A percentile compares a stretch with the other conserved stretches of the same genome.
Evolutionary conservation across 2,329 filamentous ascomycete species (phyloP).

Genomic region (Massarina eburnea): DNA sequence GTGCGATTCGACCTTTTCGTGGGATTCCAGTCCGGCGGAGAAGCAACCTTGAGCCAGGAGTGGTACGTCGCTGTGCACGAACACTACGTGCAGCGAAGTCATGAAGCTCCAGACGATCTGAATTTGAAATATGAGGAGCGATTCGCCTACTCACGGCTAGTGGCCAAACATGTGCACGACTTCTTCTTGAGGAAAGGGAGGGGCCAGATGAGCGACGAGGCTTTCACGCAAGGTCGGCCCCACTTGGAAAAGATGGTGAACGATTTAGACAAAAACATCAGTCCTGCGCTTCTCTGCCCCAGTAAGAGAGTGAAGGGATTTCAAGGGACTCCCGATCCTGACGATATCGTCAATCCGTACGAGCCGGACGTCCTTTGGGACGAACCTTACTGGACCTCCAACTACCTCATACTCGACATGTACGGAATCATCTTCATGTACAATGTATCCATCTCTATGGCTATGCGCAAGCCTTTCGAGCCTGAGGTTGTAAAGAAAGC

Average conservation of each 20-base stretch:
- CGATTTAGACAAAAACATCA: conserved; percentile 54
- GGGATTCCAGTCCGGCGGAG: conserved; percentile 78
- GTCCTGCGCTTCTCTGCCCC: conserved; percentile 63
- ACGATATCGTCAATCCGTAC: conserved; percentile 75
- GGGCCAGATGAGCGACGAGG: conserved; percentile 63
- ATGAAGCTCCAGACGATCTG: conserved; percentile 63
- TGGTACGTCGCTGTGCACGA: conserved; percentile 73
- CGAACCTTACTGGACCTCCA: conserved; percentile 72
- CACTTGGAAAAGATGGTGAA: conserved; percentile 46
- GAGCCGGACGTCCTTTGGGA: conserved; percentile 66
- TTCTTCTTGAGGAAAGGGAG: conserved; percentile 71
- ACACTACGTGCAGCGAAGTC: conserved; percentile 62
- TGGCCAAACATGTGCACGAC: conserved; percentile 78
- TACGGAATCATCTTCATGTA: conserved; percentile 80
- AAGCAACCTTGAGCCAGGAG: conserved; percentile 70
- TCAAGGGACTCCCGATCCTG: conserved; percentile 55
- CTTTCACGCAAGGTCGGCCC: conserved; percentile 65
- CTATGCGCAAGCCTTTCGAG: conserved; percentile 53
- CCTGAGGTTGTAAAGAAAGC: conserved; percentile 64
- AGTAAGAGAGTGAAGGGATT: conserved; percentile 67
- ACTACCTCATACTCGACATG: conserved; percentile 74
- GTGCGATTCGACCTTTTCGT: conserved; percentile 83
- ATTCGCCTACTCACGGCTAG: conserved; percentile 66
- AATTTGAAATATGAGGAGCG: conserved; percentile 68
- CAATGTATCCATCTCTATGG: conserved; percentile 67